Evolutionary conservation across 768 basidiomycete species (phyloP).

Genomic region (Mycena haematopus): DNA sequence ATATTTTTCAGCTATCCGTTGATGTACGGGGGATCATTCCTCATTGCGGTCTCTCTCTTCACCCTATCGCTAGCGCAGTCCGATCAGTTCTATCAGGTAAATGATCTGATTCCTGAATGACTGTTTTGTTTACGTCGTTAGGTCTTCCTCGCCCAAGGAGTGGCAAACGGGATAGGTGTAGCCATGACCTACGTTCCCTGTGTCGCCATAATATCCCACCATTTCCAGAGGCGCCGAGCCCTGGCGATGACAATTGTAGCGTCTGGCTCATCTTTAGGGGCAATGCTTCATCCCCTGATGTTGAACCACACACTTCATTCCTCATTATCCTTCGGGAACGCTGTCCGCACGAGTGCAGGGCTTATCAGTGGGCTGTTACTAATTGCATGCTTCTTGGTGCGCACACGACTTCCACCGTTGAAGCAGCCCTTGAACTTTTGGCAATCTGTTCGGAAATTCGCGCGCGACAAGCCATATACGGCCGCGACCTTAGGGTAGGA

Average conservation of each 20-base stretch:
- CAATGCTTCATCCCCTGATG: constrained; percentile 52
- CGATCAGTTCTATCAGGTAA: constrained; percentile 43
- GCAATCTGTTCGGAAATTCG: constrained; percentile 40
- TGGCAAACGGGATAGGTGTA: constrained; percentile 55
- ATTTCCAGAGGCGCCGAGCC: constrained; percentile 48
- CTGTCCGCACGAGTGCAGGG: constrained; percentile 48
- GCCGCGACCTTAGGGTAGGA: constrained; percentile 47
- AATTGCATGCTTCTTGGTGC: constrained; percentile 34
- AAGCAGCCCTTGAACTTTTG: constrained; percentile 38
- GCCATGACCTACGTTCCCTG: constrained; percentile 60
- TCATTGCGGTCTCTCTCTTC: constrained; percentile 54
- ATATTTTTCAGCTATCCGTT: constrained; percentile 44
- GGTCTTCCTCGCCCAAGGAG: constrained; percentile 55
- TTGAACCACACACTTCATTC: constrained; percentile 45
- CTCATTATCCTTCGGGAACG: constrained; percentile 47
- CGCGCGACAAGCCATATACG: constrained; percentile 52
- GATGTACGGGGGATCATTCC: constrained; percentile 49
- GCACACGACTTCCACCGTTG: constrained; percentile 36
- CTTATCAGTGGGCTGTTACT: constrained; percentile 39
- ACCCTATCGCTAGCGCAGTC: constrained; percentile 46
- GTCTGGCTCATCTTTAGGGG: constrained; percentile 39
- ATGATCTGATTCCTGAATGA: not conserved
- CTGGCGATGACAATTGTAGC: constrained; percentile 50
- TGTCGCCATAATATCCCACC: constrained; percentile 51
- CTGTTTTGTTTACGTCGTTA: constrained; percentile 26